phyloP scores from a whole-genome alignment of 2,329 filamentous ascomycete genomes.

The Tolypocladium sp. region DNA sequence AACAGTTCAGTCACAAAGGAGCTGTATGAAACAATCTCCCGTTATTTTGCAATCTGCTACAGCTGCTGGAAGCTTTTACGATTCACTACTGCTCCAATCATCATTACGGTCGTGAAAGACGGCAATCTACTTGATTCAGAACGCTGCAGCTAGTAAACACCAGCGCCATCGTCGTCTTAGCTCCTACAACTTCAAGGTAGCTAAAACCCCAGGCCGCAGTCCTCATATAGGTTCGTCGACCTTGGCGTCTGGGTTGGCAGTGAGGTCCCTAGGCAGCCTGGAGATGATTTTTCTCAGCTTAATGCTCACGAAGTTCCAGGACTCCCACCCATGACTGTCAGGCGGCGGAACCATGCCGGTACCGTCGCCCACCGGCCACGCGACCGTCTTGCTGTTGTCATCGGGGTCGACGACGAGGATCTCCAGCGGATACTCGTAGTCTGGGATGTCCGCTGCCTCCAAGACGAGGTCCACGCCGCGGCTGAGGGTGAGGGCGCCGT shows the following conservation, averaged over 20 bases:
- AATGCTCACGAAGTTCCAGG: background rate
- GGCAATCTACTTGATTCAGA: background rate
- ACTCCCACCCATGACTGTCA: background rate
- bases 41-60: background rate
- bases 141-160: background rate
- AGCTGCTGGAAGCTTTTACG: background rate
- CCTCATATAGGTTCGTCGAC: background rate
- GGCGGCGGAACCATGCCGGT: background rate
- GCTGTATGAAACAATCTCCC: background rate
- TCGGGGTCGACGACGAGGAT: background rate
- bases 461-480: background rate
- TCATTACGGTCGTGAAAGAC: background rate
- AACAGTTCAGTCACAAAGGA: background rate
- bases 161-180: background rate
- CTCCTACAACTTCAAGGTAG: background rate
- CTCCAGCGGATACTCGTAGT: background rate
- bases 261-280: background rate
- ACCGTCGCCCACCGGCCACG: background rate
- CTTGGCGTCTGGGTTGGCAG: background rate
- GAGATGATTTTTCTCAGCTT: background rate
- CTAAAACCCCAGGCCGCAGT: background rate
- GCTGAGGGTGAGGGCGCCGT: background rate
- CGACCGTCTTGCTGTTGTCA: background rate
- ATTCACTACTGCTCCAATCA: background rate
- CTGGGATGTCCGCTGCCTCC: background rate